Evolutionary conservation across 345 rosid genomes (phyloP).

Genomic region (Eutrema heterophyllum): DNA sequence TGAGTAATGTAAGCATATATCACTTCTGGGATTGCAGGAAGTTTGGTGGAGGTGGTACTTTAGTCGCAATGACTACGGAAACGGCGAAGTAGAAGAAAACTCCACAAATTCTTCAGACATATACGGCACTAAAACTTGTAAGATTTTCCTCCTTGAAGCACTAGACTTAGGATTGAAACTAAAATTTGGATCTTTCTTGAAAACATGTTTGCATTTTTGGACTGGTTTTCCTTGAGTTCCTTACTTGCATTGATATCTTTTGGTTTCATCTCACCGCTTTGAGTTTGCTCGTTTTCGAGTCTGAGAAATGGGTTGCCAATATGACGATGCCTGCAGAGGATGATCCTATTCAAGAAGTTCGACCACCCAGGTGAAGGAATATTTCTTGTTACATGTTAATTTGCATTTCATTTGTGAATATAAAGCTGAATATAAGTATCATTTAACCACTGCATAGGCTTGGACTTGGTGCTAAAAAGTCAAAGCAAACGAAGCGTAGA

Average conservation of each 20-base stretch:
- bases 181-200: not conserved
- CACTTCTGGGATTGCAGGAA: constrained; percentile 1
- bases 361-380: constrained; percentile 42
- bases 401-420: not conserved
- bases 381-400: not conserved
- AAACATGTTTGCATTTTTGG: not conserved
- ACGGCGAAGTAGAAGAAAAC: constrained; percentile 30
- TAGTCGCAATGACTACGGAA: constrained; percentile 21
- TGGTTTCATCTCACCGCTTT: not conserved
- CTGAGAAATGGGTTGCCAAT: constrained; percentile 63
- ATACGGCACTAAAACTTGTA: constrained; percentile 56
- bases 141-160: not conserved
- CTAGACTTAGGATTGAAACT: not conserved
- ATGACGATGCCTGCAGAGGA: constrained; percentile 44
- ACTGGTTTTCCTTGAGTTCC: not conserved
- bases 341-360: constrained; percentile 38
- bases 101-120: constrained; percentile 40
- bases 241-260: not conserved
- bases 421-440: not conserved
- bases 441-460: not conserved
- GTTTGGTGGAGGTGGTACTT: not conserved
- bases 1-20: not conserved
- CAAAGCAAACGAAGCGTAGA: constrained; percentile 30
- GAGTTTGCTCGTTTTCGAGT: constrained; percentile 34
- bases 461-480: constrained; percentile 64